phyloP scores from a whole-genome alignment of 208 protist genomes.

The Trypanosoma grayi region DNA sequence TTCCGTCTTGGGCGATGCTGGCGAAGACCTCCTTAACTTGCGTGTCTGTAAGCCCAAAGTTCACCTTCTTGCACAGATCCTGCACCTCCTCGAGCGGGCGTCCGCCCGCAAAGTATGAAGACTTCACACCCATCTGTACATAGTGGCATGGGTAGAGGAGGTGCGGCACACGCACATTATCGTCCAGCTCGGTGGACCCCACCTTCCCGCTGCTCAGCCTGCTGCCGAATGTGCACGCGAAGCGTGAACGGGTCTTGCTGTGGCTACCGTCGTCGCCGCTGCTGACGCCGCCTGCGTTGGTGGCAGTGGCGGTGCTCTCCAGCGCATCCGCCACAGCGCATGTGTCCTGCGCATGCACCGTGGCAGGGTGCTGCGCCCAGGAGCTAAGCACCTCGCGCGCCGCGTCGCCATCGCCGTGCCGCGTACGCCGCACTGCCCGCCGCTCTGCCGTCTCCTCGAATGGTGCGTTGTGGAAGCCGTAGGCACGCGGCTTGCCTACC shows the following conservation, averaged over 20 bases:
- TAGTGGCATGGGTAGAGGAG: constrained; percentile 84
- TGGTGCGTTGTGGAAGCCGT: constrained; percentile 55
- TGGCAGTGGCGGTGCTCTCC: neutral
- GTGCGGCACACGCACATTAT: constrained; percentile 67
- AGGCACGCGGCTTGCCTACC: constrained; percentile 52
- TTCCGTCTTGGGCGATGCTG: constrained; percentile 34
- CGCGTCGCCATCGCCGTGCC: constrained; percentile 36
- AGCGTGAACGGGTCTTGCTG: constrained; percentile 4
- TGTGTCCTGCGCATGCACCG: neutral
- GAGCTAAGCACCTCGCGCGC: constrained; percentile 56
- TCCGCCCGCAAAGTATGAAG: constrained; percentile 79
- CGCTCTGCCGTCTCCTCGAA: constrained; percentile 28
- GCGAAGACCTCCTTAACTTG: constrained; percentile 74
- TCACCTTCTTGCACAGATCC: constrained; percentile 58
- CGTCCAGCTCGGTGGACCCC: constrained; percentile 35
- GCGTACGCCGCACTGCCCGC: constrained; percentile 26
- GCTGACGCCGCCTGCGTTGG: neutral
- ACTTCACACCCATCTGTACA: constrained; percentile 71
- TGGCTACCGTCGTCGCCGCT: neutral
- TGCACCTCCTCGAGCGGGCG: constrained; percentile 62
- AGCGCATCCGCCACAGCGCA: neutral
- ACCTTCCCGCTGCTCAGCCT: constrained; percentile 1
- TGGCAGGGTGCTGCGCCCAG: constrained; percentile 39
- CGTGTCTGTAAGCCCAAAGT: constrained; percentile 60
- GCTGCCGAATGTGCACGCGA: constrained; percentile 20